phyloP scores from a whole-genome alignment of 2,329 filamentous ascomycete species.

The Microdochium trichocladiopsis region DNA sequence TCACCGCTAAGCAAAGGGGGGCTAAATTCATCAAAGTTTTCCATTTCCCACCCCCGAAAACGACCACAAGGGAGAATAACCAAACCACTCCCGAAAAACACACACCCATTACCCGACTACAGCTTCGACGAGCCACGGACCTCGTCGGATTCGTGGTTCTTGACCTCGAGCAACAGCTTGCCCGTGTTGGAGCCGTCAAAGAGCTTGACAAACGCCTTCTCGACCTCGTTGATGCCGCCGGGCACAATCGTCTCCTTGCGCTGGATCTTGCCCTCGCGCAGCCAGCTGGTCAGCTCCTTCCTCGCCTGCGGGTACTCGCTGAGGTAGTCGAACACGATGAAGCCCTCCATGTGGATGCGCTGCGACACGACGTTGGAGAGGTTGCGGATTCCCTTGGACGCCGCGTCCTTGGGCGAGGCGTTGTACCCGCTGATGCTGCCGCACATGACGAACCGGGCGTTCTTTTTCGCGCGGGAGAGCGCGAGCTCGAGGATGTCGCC shows the following conservation, averaged over 20 bases:
- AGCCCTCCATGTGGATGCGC: slow-evolving; percentile 60
- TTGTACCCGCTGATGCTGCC: slow-evolving; percentile 68
- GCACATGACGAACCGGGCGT: slow-evolving; percentile 64
- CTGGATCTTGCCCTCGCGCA: slow-evolving; percentile 66
- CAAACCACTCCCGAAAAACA: no score
- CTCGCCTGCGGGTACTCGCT: slow-evolving; percentile 50
- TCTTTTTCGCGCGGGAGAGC: slow-evolving; percentile 52
- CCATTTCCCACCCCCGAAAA: no score
- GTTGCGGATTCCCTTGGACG: slow-evolving; percentile 33
- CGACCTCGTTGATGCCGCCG: slow-evolving; percentile 59
- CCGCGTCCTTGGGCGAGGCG: slow-evolving; percentile 43
- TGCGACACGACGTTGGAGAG: slow-evolving; percentile 20
- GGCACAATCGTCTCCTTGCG: slow-evolving; percentile 63
- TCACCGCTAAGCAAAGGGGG: no score
- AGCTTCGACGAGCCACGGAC: background rate
- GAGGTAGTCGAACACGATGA: slow-evolving; percentile 65
- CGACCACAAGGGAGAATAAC: no score
- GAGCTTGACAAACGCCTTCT: slow-evolving; percentile 54
- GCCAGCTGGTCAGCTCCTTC: slow-evolving; percentile 57
- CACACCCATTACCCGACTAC: no score
- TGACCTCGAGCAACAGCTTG: slow-evolving; percentile 52
- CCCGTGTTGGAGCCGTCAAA: slow-evolving; percentile 67
- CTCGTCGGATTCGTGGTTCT: slow-evolving; percentile 17
- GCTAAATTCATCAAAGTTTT: no score
- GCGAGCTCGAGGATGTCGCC: slow-evolving; percentile 64